These are phyloP conservation scores for Wallacemonas sp. DNA, from an alignment of 208 protist species.

Conservation along the genomic window DNA sequence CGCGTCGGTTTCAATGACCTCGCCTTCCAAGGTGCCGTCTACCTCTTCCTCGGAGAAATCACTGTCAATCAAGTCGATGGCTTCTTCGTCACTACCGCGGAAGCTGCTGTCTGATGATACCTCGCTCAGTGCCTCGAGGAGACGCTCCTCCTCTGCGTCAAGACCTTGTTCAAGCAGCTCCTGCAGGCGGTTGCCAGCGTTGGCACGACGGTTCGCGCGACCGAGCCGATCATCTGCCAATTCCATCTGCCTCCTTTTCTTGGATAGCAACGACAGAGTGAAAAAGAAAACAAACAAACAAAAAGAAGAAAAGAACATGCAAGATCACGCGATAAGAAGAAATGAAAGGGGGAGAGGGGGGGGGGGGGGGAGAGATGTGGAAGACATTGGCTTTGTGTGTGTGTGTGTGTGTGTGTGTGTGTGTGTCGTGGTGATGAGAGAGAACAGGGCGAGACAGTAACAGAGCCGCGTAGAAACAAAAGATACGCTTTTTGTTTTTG, in stretches of 20 bases:
- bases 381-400: neutral
- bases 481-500: no score
- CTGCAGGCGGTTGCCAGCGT: slow-evolving; percentile 58
- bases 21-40: slow-evolving; percentile 31
- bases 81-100: slow-evolving; percentile 54
- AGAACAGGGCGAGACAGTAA: no score
- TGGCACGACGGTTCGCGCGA: slow-evolving; percentile 51
- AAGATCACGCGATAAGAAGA: no score
- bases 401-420: no score
- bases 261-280: neutral
- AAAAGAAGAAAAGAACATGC: neutral
- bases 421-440: no score
- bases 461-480: no score
- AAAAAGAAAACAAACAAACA: slow-evolving; percentile 5
- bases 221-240: slow-evolving; percentile 37
- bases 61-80: slow-evolving; percentile 66
- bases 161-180: slow-evolving; percentile 70
- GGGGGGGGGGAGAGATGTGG: neutral
- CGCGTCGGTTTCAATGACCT: slow-evolving; percentile 49
- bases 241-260: no score
- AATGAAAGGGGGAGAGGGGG: slow-evolving; percentile 1
- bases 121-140: slow-evolving; percentile 48
- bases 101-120: slow-evolving; percentile 65
- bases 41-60: slow-evolving; percentile 78
- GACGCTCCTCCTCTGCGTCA: slow-evolving; percentile 63